These are phyloP conservation scores for Takashimella tepidaria DNA, from an alignment of 1,284 basidiomycete species.

Conservation along the genomic window DNA sequence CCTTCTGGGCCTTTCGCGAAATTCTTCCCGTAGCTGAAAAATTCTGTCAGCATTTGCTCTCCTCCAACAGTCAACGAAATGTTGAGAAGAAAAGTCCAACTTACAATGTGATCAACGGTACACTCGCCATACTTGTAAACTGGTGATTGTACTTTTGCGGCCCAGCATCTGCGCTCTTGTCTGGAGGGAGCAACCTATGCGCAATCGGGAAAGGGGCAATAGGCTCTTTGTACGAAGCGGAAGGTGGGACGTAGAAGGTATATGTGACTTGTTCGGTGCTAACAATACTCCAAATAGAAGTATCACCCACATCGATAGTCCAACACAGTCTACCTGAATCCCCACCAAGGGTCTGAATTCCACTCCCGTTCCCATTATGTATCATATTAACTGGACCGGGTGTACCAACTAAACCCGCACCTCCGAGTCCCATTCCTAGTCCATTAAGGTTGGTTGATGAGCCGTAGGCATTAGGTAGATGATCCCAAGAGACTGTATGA, in stretches of 20 bases:
- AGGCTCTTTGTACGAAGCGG: slow-evolving; percentile 55
- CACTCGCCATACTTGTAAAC: slow-evolving; percentile 29
- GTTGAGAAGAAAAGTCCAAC: slow-evolving; percentile 5
- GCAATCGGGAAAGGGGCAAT: slow-evolving; percentile 80
- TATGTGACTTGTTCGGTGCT: slow-evolving; percentile 52
- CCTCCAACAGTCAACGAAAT: not conserved
- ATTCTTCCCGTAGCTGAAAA: slow-evolving; percentile 81
- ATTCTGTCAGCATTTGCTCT: not conserved
- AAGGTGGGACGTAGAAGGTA: slow-evolving; percentile 87
- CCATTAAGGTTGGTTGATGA: not conserved
- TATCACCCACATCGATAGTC: slow-evolving; percentile 39
- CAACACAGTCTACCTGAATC: slow-evolving; percentile 15
- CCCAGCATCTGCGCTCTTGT: slow-evolving; percentile 36
- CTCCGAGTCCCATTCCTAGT: not conserved
- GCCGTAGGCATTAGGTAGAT: slow-evolving; percentile 12
- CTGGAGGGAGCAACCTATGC: slow-evolving; percentile 77
- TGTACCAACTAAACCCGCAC: not conserved
- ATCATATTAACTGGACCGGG: not conserved
- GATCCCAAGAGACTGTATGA: slow-evolving; percentile 13
- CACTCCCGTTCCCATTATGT: too few species aligned
- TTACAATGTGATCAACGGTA: slow-evolving; percentile 41
- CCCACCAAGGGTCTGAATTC: not conserved
- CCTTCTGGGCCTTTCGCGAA: slow-evolving; percentile 73
- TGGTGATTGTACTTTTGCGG: slow-evolving; percentile 28
- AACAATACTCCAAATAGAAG: slow-evolving; percentile 45